Percentiles rank a stretch among this genome's conserved stretches.
These are phyloP conservation scores for Eragrostis tef DNA, from an alignment of 202 grass and related monocot genomes.

Conservation along the genomic window DNA sequence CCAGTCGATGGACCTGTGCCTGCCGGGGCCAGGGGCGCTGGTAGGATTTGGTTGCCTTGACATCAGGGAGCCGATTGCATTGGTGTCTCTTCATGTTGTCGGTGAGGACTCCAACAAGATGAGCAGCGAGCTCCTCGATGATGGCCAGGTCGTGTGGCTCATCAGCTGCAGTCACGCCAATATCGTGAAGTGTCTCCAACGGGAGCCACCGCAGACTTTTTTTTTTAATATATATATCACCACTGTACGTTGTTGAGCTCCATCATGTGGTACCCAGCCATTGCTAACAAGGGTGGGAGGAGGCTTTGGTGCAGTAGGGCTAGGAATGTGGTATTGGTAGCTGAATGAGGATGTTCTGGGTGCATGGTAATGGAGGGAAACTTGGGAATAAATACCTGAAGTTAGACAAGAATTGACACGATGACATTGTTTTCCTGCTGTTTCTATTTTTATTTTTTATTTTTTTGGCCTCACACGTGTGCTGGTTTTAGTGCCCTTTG, in stretches of 20 bases:
- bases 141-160: background rate
- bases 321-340: background rate
- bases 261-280: background rate
- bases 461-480: background rate
- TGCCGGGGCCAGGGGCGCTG: background rate
- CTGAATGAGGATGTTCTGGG: background rate
- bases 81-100: background rate
- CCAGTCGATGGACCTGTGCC: background rate
- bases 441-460: background rate
- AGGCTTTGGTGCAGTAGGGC: background rate
- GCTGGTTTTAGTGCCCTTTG: background rate
- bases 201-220: conserved; percentile 3
- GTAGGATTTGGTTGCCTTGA: background rate
- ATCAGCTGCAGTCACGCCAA: background rate
- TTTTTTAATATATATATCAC: too few species aligned
- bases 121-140: conserved; percentile 1
- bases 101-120: background rate
- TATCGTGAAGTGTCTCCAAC: background rate
- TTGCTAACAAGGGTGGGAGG: background rate
- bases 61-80: background rate
- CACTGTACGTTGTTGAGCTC: background rate
- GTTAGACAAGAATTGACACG: background rate
- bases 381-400: background rate
- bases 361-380: background rate
- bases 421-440: background rate